Evolutionary conservation across 495 filamentous ascomycete species (phyloP), one percentile per base, ranked within the genome.

Genomic region (Hypoxylon fuscum): DNA sequence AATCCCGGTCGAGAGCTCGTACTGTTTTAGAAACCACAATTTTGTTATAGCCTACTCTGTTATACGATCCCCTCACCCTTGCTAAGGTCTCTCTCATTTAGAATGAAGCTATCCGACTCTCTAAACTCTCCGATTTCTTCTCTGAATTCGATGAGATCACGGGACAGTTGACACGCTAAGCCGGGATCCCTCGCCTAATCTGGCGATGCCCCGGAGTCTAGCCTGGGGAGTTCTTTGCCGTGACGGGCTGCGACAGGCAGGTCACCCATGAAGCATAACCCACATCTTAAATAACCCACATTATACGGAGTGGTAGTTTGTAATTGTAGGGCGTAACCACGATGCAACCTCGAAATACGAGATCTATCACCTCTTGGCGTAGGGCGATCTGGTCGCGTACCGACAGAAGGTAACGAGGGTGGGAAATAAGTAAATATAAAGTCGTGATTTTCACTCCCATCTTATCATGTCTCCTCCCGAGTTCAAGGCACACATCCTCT

Each of bases 331-430:
- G 31, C 15, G 18, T 60, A 40, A 17, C 48, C 1, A 41, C 1
- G n/a, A 53, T 40, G 57, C 42, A 53, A 60, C 48, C 15, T 60
- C 31, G 29, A 53, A 46, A 53, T 53, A 60, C 57, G 57, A 60
- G 57, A 46, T 47, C 32, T n/a, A 31, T 60, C 8, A 40, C 18
- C 15, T 12, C 57, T 60, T 60, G 48, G 48, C 57, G 15, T 29
- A 31, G 40, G 15, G 31, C 12, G 10, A 46, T 59, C 4, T 32
- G 27, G 27, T 31, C 4, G 14, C 22, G 11, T 50, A 25, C 25
- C 6, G n/a, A 27, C 25, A 15, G 3, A 21, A 37, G 6, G n/a
- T n/a, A n/a, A n/a, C n/a, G n/a, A n/a, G n/a, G n/a, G n/a, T n/a
- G n/a, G n/a, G n/a, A n/a, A n/a, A n/a, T n/a, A n/a, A n/a, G 38